Percentiles rank a stretch among this genome's conserved stretches.
Evolutionary conservation across 768 basidiomycete genomes (phyloP).

Genomic region (Kwoniella dendrophila): DNA sequence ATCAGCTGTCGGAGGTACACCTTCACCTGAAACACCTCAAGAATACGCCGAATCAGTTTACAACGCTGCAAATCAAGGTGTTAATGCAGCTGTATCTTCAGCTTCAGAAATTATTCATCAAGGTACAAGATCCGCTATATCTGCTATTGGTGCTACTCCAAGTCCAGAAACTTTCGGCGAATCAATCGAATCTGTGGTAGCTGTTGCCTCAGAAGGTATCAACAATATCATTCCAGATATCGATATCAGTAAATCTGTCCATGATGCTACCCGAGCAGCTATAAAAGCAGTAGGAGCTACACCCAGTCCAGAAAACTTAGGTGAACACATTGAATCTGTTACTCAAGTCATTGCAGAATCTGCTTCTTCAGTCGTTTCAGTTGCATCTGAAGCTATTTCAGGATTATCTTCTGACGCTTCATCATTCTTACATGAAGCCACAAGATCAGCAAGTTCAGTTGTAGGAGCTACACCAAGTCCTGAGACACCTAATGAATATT

Average conservation of each 20-base stretch:
- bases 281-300: conserved; percentile 41
- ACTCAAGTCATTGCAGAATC: conserved; percentile 23
- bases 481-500: conserved; percentile 35
- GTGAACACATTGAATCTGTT: conserved; percentile 34
- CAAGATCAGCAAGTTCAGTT: conserved; percentile 33
- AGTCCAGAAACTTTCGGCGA: conserved; percentile 39
- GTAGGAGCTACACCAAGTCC: conserved; percentile 44
- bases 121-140: conserved; percentile 41
- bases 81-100: conserved; percentile 5
- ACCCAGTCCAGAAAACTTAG: conserved; percentile 37
- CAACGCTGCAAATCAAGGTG: conserved; percentile 12
- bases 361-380: conserved; percentile 32
- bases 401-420: conserved; percentile 29
- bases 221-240: conserved; percentile 8
- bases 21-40: conserved; percentile 32
- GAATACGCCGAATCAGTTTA: conserved; percentile 25
- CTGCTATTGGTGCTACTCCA: conserved; percentile 44
- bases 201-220: conserved; percentile 14
- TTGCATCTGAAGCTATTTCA: conserved; percentile 26
- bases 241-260: conserved; percentile 21
- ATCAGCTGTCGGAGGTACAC: conserved; percentile 33
- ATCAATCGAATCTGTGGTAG: conserved; percentile 31
- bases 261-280: conserved; percentile 35
- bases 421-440: conserved; percentile 37
- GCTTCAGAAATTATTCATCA: conserved; percentile 16